phyloP scores from a whole-genome alignment of 371 early-diverging fungal species.

The Dentiscutata heterogama region DNA sequence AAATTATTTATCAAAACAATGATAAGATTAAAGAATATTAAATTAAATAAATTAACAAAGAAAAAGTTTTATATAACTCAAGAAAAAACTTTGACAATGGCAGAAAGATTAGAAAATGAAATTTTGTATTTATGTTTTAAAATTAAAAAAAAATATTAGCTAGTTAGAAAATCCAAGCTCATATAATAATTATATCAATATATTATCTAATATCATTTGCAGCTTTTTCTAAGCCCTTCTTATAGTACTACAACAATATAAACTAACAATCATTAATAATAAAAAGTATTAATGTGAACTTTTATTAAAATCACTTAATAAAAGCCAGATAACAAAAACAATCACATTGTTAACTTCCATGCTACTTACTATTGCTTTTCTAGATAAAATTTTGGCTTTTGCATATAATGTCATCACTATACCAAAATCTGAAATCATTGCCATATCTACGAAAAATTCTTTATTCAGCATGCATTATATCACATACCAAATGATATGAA shows the following conservation, averaged over 20 bases:
- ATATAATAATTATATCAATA: background rate
- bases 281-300: slow-evolving; percentile 6
- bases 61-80: background rate
- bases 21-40: background rate
- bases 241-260: slow-evolving; percentile 4
- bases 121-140: background rate
- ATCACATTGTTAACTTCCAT: slow-evolving; percentile 6
- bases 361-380: slow-evolving; percentile 27
- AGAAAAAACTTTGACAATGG: background rate
- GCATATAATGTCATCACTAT: slow-evolving; percentile 18
- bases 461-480: background rate
- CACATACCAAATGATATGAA: background rate
- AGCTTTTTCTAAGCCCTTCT: too few species aligned
- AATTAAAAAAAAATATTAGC: background rate
- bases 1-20: background rate
- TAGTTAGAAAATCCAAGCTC: background rate
- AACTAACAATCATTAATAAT: background rate
- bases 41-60: background rate
- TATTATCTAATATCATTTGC: too few species aligned
- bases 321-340: background rate
- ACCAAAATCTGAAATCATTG: slow-evolving; percentile 19
- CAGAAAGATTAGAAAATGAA: background rate
- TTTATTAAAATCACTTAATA: background rate
- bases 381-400: slow-evolving; percentile 11
- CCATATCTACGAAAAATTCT: background rate